Evolutionary conservation across 805 yeast genomes (phyloP).

Genomic region (Candida vartiovaarae): DNA sequence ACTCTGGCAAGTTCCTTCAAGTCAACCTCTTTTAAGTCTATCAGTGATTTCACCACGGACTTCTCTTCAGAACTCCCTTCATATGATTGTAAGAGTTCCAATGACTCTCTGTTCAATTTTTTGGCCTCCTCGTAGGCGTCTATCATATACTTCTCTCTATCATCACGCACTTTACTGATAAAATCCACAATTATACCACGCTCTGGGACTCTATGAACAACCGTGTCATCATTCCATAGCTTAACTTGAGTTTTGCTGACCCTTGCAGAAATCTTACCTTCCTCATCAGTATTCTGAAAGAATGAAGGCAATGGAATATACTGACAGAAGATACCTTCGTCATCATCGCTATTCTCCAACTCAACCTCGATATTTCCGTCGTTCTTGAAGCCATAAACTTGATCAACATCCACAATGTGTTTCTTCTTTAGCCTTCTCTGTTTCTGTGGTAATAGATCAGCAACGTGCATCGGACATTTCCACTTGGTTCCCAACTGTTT

Average conservation of each 20-base stretch:
- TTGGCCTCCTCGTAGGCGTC: slow-evolving; percentile 28
- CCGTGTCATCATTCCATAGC: slow-evolving; percentile 29
- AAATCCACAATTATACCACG: slow-evolving; percentile 65
- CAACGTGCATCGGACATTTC: slow-evolving; percentile 85
- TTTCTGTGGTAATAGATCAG: slow-evolving; percentile 22
- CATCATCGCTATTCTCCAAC: slow-evolving; percentile 25
- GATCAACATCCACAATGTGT: slow-evolving; percentile 45
- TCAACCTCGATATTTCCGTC: slow-evolving; percentile 55
- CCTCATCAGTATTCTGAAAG: slow-evolving; percentile 27
- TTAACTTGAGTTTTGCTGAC: slow-evolving; percentile 22
- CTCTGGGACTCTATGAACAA: slow-evolving; percentile 62
- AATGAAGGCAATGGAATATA: slow-evolving; percentile 26
- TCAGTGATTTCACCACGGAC: slow-evolving; percentile 27
- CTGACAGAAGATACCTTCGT: slow-evolving; percentile 2
- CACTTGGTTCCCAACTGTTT: slow-evolving; percentile 74
- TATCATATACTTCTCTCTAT: slow-evolving; percentile 23
- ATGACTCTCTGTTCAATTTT: slow-evolving; percentile 28
- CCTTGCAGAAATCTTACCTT: slow-evolving; percentile 29
- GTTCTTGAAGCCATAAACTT: slow-evolving; percentile 42
- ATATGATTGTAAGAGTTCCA: slow-evolving; percentile 28
- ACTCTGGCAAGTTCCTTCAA: slow-evolving; percentile 41
- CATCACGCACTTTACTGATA: slow-evolving; percentile 40
- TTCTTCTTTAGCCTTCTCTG: slow-evolving; percentile 46
- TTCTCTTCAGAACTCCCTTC: slow-evolving; percentile 23
- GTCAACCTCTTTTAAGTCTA: slow-evolving; percentile 31